Conservation (phyloP, 148 eudicot species). For the Cornus controversa region DNA sequence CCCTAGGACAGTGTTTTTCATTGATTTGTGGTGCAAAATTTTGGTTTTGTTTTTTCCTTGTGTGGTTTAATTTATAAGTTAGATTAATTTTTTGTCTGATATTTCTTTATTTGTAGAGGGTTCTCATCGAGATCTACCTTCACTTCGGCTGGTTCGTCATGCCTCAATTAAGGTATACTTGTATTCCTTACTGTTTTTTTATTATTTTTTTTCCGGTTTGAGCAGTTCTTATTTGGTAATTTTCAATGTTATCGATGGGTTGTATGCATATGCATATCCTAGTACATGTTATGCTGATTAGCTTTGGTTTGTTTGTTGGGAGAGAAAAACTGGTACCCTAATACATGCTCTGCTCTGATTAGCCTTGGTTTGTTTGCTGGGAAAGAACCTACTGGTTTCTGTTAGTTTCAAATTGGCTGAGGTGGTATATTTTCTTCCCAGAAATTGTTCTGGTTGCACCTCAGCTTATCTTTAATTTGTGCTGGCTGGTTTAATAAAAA, state of each 20-base stretch:
- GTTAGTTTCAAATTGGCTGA: no score
- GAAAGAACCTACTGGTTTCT: not conserved
- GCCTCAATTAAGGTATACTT: conserved; percentile 65
- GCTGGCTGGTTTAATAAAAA: no score
- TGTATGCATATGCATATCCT: not conserved
- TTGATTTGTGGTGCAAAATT: not conserved
- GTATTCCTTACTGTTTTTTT: not conserved
- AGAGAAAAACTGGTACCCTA: not conserved
- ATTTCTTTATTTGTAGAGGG: conserved; percentile 59
- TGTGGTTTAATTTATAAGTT: not conserved
- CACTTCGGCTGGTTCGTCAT: conserved; percentile 70
- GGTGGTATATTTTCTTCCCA: no score
- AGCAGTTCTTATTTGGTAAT: not conserved
- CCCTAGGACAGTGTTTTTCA: not conserved
- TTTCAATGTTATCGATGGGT: not conserved
- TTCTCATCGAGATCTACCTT: conserved; percentile 93
- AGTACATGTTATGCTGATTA: not conserved
- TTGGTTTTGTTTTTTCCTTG: not conserved
- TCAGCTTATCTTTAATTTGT: no score
- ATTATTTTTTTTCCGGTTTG: not conserved
- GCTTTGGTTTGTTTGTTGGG: not conserved
- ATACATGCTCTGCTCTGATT: no score
- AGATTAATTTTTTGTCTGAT: conserved; percentile 4
- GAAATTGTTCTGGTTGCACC: no score
- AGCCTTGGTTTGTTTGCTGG: no score